Conservation (phyloP, 2,329 filamentous ascomycete genomes). For the Cercospora zeae-maydis region DNA sequence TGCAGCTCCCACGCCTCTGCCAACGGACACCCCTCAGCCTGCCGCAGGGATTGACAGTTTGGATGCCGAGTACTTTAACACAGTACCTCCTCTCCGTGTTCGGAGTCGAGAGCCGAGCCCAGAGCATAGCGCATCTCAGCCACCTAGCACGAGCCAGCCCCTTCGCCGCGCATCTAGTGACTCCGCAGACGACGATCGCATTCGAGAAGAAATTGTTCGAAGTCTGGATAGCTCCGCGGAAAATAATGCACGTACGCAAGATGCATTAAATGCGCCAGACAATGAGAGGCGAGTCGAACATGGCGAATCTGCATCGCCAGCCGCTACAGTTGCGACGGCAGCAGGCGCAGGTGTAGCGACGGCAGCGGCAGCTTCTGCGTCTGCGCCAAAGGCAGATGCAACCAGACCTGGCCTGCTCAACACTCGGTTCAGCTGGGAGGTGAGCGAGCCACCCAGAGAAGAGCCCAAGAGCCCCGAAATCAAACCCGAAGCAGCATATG, state of each 20-base stretch:
- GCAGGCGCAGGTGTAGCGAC: slow-evolving; percentile 8
- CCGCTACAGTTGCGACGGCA: slow-evolving; percentile 13
- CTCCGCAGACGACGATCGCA: slow-evolving; percentile 55
- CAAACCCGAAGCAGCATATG: slow-evolving; percentile 31
- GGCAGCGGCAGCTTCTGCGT: slow-evolving; percentile 1
- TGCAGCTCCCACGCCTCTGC: slow-evolving; percentile 45
- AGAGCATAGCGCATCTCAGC: slow-evolving; percentile 19
- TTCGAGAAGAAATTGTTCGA: slow-evolving; percentile 71
- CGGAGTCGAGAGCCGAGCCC: slow-evolving; percentile 29
- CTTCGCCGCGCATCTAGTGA: slow-evolving; percentile 17
- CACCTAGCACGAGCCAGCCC: slow-evolving; percentile 6
- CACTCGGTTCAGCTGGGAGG: slow-evolving; percentile 41
- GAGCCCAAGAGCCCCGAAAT: slow-evolving; percentile 28
- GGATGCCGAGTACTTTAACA: slow-evolving; percentile 21
- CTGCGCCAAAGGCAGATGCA: background rate
- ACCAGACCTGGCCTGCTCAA: slow-evolving; percentile 27
- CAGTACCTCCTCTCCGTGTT: slow-evolving; percentile 22
- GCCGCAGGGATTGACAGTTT: slow-evolving; percentile 20
- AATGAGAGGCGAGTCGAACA: slow-evolving; percentile 25
- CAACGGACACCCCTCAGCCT: slow-evolving; percentile 39
- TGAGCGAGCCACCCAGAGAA: slow-evolving; percentile 18
- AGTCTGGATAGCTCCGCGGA: slow-evolving; percentile 47
- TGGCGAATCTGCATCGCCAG: slow-evolving; percentile 30
- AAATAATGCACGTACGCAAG: slow-evolving; percentile 28
- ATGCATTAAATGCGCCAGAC: slow-evolving; percentile 30